phyloP scores from a whole-genome alignment of 208 protist genomes.

The Naegleria fowleri region DNA sequence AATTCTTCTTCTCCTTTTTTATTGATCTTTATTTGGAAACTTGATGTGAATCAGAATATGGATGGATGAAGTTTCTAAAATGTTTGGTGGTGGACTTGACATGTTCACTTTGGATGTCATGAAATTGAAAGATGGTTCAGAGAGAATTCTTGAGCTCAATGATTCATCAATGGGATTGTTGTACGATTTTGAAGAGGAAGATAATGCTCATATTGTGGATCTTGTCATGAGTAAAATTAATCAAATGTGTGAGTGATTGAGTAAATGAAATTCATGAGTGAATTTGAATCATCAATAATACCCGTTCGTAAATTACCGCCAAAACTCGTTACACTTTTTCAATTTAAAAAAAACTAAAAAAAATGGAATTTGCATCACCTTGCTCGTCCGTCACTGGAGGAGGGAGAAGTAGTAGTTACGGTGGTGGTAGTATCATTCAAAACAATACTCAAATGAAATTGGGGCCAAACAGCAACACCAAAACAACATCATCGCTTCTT shows the following conservation, averaged over 20 bases:
- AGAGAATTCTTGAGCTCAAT: conserved; percentile 44
- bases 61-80: conserved; percentile 36
- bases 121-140: conserved; percentile 32
- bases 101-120: conserved; percentile 41
- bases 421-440: too few relatives aligned
- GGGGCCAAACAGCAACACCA: too few relatives aligned
- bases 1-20: background rate
- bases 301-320: too few relatives aligned
- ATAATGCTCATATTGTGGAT: conserved; percentile 31
- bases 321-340: background rate
- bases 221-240: conserved; percentile 24
- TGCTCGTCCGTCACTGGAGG: background rate
- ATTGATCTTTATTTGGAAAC: background rate
- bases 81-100: conserved; percentile 38
- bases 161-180: conserved; percentile 38
- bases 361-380: background rate
- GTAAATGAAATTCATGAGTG: too few relatives aligned
- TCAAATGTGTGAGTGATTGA: background rate
- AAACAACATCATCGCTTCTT: too few relatives aligned
- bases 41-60: conserved; percentile 28
- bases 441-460: too few relatives aligned
- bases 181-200: conserved; percentile 32
- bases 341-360: background rate
- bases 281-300: too few relatives aligned
- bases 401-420: too few relatives aligned